Conservation (phyloP, 495 filamentous ascomycete species). For the Tuber borchii region DNA sequence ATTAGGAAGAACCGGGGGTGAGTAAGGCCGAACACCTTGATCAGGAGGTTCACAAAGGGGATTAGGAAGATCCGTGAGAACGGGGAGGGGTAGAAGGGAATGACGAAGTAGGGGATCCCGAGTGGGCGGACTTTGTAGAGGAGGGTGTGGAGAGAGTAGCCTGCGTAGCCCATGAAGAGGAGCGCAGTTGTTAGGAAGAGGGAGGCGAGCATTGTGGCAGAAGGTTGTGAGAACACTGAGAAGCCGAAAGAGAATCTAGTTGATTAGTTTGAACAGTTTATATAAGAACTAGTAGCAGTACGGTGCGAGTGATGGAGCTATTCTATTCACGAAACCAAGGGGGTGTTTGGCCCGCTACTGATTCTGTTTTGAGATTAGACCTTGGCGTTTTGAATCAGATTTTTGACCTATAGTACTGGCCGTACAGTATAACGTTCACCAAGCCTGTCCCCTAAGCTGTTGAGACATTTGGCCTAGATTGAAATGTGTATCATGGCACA, state of each 20-base stretch:
- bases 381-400: no score
- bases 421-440: no score
- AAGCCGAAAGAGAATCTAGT: not conserved
- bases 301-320: no score
- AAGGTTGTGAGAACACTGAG: not conserved
- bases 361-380: no score
- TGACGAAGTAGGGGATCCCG: not conserved
- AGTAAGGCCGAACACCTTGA: not conserved
- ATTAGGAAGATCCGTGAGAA: not conserved
- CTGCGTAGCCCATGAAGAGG: no score
- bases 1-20: not conserved
- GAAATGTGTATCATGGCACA: no score
- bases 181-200: no score
- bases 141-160: not conserved
- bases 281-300: not conserved
- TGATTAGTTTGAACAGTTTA: not conserved
- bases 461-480: no score
- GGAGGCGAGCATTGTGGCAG: not conserved
- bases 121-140: not conserved
- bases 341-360: no score
- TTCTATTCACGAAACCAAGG: no score
- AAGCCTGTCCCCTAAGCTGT: no score
- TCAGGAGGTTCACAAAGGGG: not conserved
- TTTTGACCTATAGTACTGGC: no score
- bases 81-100: not conserved